Percentiles rank a stretch among this genome's conserved stretches.
These are phyloP conservation scores for Cyberlindnera saturnus DNA, from an alignment of 805 yeast genomes.

Conservation along the genomic window DNA sequence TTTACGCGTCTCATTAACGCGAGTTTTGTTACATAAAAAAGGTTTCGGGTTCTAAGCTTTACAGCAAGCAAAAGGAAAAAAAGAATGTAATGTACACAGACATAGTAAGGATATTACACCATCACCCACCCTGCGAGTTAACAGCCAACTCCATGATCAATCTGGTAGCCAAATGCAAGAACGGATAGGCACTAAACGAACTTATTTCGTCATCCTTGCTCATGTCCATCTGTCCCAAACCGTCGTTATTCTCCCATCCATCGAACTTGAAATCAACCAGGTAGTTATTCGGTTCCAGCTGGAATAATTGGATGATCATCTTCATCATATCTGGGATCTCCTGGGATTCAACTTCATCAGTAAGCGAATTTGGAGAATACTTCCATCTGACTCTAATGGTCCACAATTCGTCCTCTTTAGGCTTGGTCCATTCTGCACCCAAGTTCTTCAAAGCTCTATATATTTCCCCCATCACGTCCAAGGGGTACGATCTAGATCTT, in stretches of 20 bases:
- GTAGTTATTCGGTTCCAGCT: conserved; percentile 91
- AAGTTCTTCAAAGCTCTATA: conserved; percentile 88
- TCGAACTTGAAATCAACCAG: conserved; percentile 96
- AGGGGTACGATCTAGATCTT: conserved; percentile 89
- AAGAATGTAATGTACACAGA: not conserved
- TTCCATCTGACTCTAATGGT: conserved; percentile 94
- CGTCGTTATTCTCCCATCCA: conserved; percentile 75
- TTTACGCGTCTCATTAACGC: too few species aligned
- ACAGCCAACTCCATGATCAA: conserved; percentile 96
- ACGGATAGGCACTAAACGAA: conserved; percentile 94
- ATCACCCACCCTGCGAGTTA: conserved; percentile 57
- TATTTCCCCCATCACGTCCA: conserved; percentile 98
- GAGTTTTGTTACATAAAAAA: too few species aligned
- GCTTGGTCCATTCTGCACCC: conserved; percentile 97
- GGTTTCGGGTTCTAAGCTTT: not conserved
- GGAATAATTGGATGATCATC: conserved; percentile 95
- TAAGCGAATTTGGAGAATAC: conserved; percentile 41
- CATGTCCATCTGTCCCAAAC: conserved; percentile 24
- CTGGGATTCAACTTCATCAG: conserved; percentile 8
- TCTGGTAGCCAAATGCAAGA: conserved; percentile 85
- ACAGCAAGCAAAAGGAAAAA: not conserved
- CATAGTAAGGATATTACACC: not conserved
- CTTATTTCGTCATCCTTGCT: conserved; percentile 62
- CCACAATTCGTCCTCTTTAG: conserved; percentile 93
- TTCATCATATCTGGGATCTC: conserved; percentile 76